These are phyloP conservation scores for Septoria linicola DNA, from an alignment of 2,329 filamentous ascomycete species.

Conservation along the genomic window DNA sequence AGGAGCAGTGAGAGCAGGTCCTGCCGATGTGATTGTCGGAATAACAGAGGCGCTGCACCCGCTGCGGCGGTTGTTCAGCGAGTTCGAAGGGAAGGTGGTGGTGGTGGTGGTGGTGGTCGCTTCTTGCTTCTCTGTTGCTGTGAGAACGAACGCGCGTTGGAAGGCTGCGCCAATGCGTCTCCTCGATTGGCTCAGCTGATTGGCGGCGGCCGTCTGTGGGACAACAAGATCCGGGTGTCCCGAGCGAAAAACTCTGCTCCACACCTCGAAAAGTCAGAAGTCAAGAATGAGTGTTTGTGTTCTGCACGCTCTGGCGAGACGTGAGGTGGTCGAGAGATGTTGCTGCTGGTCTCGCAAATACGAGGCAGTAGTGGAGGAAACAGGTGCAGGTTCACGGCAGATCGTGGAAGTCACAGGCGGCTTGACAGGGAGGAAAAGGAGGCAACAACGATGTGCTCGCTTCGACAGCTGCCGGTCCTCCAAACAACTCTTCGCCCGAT, in stretches of 20 bases:
- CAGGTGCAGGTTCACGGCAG: conserved; percentile 13
- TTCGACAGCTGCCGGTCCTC: background rate
- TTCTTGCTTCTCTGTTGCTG: conserved; percentile 30
- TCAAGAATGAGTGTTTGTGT: background rate
- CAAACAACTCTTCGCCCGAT: conserved; percentile 8
- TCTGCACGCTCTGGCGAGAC: background rate
- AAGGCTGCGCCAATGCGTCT: conserved; percentile 29
- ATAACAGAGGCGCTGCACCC: conserved; percentile 1
- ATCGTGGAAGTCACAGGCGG: conserved; percentile 9
- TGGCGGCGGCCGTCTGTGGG: conserved; percentile 23
- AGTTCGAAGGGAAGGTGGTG: background rate
- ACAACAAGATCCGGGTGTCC: background rate
- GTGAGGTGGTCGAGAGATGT: background rate
- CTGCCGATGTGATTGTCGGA: conserved; percentile 6
- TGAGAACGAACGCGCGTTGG: conserved; percentile 35
- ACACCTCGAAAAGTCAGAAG: background rate
- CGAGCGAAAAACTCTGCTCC: background rate
- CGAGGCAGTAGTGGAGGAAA: conserved; percentile 21
- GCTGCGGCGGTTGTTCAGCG: conserved; percentile 3
- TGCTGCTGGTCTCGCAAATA: conserved; percentile 13
- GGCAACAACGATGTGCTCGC: background rate
- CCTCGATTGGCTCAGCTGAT: conserved; percentile 29
- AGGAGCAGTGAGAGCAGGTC: conserved; percentile 12
- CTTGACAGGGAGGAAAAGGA: conserved; percentile 7
- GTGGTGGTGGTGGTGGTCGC: conserved; percentile 18